These are phyloP conservation scores for Lactarius hengduanensis DNA, from an alignment of 768 basidiomycete species.

Conservation along the genomic window DNA sequence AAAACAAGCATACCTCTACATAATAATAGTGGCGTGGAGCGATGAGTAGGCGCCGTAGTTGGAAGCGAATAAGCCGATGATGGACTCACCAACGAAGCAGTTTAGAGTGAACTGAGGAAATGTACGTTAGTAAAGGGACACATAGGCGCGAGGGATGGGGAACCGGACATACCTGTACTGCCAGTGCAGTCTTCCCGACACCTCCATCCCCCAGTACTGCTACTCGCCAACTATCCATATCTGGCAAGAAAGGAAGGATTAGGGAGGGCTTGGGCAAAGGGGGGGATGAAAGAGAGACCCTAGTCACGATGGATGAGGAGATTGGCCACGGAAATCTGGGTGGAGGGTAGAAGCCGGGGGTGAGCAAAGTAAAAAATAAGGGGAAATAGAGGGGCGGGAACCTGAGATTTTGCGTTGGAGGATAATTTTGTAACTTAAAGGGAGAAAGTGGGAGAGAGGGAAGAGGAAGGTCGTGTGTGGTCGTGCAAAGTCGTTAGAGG, in stretches of 20 bases:
- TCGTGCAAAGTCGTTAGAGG: slow-evolving; percentile 32
- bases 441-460: slow-evolving; percentile 14
- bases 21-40: slow-evolving; percentile 25
- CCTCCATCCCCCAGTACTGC: slow-evolving; percentile 96
- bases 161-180: slow-evolving; percentile 78
- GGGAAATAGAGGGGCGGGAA: slow-evolving; percentile 17
- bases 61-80: slow-evolving; percentile 1
- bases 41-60: slow-evolving; percentile 21
- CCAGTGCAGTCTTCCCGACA: slow-evolving; percentile 95
- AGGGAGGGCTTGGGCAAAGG: slow-evolving; percentile 6
- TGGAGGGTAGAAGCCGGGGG: slow-evolving; percentile 8
- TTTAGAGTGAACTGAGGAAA: slow-evolving; percentile 81
- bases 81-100: slow-evolving; percentile 86
- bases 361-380: slow-evolving; percentile 14
- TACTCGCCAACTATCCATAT: slow-evolving; percentile 94
- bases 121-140: slow-evolving; percentile 15
- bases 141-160: neutral
- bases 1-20: slow-evolving; percentile 51
- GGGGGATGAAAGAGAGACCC: slow-evolving; percentile 11
- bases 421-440: slow-evolving; percentile 21
- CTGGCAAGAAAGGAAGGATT: slow-evolving; percentile 31
- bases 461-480: slow-evolving; percentile 28
- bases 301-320: slow-evolving; percentile 25
- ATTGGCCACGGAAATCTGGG: slow-evolving; percentile 23
- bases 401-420: slow-evolving; percentile 17